A percentile compares a stretch with the other conserved stretches of the same genome.
phyloP scores from a whole-genome alignment of 306 rosid species.

The Oemleria cerasiformis region DNA sequence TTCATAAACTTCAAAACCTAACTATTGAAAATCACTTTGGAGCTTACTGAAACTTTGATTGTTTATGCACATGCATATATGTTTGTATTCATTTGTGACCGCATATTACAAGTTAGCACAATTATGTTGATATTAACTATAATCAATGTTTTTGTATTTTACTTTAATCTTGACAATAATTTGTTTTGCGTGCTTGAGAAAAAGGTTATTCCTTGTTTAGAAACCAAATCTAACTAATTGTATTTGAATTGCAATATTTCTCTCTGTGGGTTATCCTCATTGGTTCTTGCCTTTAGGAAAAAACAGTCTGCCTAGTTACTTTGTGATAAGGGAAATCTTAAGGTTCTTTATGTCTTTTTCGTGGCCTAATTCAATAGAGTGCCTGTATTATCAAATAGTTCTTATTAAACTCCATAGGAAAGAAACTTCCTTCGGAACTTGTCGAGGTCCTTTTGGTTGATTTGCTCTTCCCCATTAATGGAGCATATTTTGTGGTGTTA shows the following conservation, averaged over 20 bases:
- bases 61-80: background rate
- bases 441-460: background rate
- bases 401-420: background rate
- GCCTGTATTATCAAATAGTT: background rate
- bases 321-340: background rate
- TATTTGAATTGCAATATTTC: background rate
- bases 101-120: background rate
- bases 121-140: background rate
- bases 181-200: no score
- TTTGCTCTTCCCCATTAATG: background rate
- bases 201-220: background rate
- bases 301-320: background rate
- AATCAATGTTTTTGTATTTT: no score
- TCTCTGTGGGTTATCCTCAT: background rate
- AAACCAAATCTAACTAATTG: background rate
- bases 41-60: background rate
- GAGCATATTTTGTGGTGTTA: background rate
- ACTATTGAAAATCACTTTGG: background rate
- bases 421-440: background rate
- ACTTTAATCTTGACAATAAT: no score
- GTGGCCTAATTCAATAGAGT: background rate
- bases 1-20: background rate
- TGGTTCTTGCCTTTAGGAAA: background rate
- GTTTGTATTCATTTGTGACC: background rate
- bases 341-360: background rate